Percentiles rank a stretch among this genome's conserved stretches.
phyloP scores from a whole-genome alignment of 192 early-diverging fungal species.

The Lobosporangium transversale region DNA sequence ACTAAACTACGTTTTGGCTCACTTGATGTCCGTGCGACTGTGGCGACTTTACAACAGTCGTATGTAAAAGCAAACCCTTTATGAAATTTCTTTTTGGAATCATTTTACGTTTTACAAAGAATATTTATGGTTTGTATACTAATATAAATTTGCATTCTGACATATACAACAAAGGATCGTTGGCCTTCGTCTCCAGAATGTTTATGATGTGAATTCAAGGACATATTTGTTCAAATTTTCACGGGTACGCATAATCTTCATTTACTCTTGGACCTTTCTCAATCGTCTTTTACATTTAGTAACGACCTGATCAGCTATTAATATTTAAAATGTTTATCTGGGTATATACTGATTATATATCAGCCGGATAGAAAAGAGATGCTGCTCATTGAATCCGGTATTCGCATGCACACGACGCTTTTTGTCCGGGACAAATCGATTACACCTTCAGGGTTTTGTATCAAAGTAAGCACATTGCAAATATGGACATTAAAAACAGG shows the following conservation, averaged over 20 bases:
- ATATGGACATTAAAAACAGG: no score
- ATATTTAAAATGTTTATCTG: no score
- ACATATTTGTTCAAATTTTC: conserved; percentile 95
- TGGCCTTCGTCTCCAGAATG: conserved; percentile 90
- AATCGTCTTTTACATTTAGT: no score
- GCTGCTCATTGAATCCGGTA: conserved; percentile 92
- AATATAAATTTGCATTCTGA: not conserved
- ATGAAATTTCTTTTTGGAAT: not conserved
- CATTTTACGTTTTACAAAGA: not conserved
- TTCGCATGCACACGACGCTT: conserved; percentile 91
- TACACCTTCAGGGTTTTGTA: conserved; percentile 86
- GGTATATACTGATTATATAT: no score
- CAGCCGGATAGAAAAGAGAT: conserved; percentile 88
- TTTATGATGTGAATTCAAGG: conserved; percentile 93
- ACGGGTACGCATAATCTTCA: conserved; percentile 67
- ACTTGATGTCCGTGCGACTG: conserved; percentile 87
- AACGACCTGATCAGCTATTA: no score
- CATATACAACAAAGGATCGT: conserved; percentile 63
- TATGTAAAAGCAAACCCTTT: conserved; percentile 34
- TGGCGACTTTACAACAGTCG: conserved; percentile 75
- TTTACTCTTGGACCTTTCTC: no score
- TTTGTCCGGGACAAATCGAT: conserved; percentile 88
- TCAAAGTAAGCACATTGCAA: conserved; percentile 76
- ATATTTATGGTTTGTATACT: not conserved
- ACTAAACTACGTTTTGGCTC: conserved; percentile 89